phyloP scores from a whole-genome alignment of 2,329 filamentous ascomycete species.

The Cercospora sojina region DNA sequence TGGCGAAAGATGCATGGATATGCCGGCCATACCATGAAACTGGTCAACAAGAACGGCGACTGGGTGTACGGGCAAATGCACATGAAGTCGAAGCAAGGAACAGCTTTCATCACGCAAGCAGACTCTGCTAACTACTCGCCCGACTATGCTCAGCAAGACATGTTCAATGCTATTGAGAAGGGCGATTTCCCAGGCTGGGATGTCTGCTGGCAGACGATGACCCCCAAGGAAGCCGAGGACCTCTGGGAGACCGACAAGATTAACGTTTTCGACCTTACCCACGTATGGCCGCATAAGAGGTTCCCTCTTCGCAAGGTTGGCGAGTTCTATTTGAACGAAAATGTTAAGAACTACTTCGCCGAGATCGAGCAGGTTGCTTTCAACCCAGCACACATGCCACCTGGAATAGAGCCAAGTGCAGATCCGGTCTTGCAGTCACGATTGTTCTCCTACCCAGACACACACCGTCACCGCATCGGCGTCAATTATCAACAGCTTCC shows the following conservation, averaged over 20 bases:
- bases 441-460: conserved; percentile 70
- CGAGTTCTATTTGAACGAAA: conserved; percentile 55
- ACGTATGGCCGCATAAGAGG: conserved; percentile 55
- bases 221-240: conserved; percentile 52
- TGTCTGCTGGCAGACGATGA: conserved; percentile 54
- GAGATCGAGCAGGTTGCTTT: conserved; percentile 71
- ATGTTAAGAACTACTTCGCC: conserved; percentile 61
- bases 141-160: conserved; percentile 55
- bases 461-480: conserved; percentile 58
- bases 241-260: conserved; percentile 55
- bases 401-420: conserved; percentile 67
- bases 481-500: conserved; percentile 61
- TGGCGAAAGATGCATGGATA: conserved; percentile 59
- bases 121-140: conserved; percentile 53
- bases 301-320: conserved; percentile 56
- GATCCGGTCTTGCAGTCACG: conserved; percentile 69
- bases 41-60: conserved; percentile 54
- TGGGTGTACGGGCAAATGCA: conserved; percentile 57
- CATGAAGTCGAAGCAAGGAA: conserved; percentile 55
- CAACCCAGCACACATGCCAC: conserved; percentile 65
- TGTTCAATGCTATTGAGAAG: conserved; percentile 53
- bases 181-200: conserved; percentile 56
- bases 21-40: conserved; percentile 53
- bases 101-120: conserved; percentile 53
- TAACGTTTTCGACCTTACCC: conserved; percentile 56